These are phyloP conservation scores for Chaetomium globosum DNA, from an alignment of 2,329 filamentous ascomycete species.

Conservation along the genomic window DNA sequence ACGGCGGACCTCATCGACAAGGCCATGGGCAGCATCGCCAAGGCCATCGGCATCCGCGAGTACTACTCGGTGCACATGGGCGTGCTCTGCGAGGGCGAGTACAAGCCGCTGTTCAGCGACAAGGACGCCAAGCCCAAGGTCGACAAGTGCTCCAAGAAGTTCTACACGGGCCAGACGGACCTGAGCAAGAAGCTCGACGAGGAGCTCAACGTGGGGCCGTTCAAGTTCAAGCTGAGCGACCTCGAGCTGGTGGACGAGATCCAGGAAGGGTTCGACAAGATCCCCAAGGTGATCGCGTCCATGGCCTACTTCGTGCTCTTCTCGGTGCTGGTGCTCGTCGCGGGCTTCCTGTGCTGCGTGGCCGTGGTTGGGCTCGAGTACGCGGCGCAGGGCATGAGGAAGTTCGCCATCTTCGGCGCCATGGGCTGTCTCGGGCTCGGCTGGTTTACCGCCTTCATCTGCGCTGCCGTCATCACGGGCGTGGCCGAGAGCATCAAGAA, in stretches of 20 bases:
- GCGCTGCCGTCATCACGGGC: constrained; percentile 26
- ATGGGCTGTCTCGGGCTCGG: constrained; percentile 37
- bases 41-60: constrained; percentile 40
- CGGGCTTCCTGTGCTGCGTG: constrained; percentile 45
- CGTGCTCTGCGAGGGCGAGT: constrained; percentile 41
- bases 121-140: constrained; percentile 35
- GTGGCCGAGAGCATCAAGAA: constrained; percentile 25
- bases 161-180: constrained; percentile 18
- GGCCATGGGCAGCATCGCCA: constrained; percentile 34
- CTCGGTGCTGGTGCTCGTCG: constrained; percentile 47
- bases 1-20: constrained; percentile 30
- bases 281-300: constrained; percentile 53
- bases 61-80: constrained; percentile 43
- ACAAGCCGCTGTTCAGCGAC: constrained; percentile 28
- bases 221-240: constrained; percentile 47
- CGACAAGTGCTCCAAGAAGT: constrained; percentile 34
- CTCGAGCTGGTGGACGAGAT: constrained; percentile 40
- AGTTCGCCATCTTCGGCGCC: constrained; percentile 9
- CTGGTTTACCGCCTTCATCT: constrained; percentile 34
- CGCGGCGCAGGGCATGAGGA: neutral
- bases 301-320: constrained; percentile 55
- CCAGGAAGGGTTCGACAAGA: constrained; percentile 51
- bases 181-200: constrained; percentile 52
- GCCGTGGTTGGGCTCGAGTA: constrained; percentile 32
- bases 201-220: constrained; percentile 51